Percentiles rank a stretch among this genome's conserved stretches.
These are phyloP conservation scores for Malassezia cuniculi DNA, from an alignment of 1,284 basidiomycete genomes.

Conservation along the genomic window DNA sequence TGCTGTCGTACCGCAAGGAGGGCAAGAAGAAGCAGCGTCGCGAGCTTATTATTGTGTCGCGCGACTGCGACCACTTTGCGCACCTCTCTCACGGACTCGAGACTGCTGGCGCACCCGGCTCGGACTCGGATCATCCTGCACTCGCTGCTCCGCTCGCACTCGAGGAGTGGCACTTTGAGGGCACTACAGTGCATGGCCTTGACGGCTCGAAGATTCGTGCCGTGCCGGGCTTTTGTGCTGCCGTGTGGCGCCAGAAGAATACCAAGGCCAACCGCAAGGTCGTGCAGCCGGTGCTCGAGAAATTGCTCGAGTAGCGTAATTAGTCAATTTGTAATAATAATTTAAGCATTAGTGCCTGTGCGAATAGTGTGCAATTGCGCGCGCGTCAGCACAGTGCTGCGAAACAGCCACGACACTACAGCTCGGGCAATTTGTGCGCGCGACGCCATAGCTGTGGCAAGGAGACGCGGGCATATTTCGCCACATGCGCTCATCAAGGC, in stretches of 20 bases:
- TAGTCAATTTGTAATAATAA: no score
- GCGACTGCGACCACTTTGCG: not conserved
- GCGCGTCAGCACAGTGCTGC: no score
- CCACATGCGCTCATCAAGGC: no score
- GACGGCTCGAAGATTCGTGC: constrained; percentile 1
- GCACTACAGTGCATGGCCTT: no score
- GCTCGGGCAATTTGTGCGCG: no score
- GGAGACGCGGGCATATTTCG: no score
- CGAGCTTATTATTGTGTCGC: constrained; percentile 20
- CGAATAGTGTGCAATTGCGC: no score
- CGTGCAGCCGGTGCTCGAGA: constrained; percentile 26
- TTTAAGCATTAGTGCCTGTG: no score
- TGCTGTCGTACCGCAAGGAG: constrained; percentile 21
- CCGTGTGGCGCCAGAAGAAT: constrained; percentile 32
- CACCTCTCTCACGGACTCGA: constrained; percentile 16
- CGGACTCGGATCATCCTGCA: not conserved
- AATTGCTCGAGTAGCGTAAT: constrained; percentile 19
- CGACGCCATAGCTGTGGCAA: no score
- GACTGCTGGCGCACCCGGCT: no score
- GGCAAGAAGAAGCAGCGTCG: constrained; percentile 26
- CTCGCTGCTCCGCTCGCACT: not conserved
- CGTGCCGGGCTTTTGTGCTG: constrained; percentile 15
- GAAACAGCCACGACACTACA: no score
- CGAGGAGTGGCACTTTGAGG: constrained; percentile 2
- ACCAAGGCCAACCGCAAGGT: constrained; percentile 37